phyloP scores from a whole-genome alignment of 371 early-diverging fungal genomes.

The Mortierella sp. region DNA sequence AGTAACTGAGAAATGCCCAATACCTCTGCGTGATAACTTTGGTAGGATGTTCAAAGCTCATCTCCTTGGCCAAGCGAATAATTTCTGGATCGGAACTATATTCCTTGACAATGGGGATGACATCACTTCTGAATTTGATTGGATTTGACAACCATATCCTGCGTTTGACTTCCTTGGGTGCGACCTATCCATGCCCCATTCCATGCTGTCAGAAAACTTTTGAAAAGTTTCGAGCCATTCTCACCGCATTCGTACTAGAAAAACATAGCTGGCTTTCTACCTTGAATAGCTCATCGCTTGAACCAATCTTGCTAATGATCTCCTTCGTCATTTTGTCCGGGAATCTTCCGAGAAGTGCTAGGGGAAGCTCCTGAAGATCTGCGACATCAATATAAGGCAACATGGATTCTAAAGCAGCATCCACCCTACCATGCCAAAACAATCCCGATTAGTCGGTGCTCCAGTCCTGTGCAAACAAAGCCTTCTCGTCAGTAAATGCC shows the following conservation, averaged over 20 bases:
- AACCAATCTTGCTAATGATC: conserved; percentile 61
- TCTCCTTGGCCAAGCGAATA: conserved; percentile 63
- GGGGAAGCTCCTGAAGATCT: conserved; percentile 71
- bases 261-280: too few relatives aligned
- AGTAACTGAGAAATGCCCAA: too few relatives aligned
- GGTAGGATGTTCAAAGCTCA: conserved; percentile 61
- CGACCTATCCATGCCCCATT: too few relatives aligned
- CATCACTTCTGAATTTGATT: conserved; percentile 55
- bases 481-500: too few relatives aligned
- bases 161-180: conserved; percentile 55
- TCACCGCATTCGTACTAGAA: too few relatives aligned
- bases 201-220: too few relatives aligned
- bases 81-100: conserved; percentile 63
- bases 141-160: conserved; percentile 59
- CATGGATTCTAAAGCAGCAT: conserved; percentile 60
- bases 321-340: conserved; percentile 64
- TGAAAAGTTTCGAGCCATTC: too few relatives aligned
- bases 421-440: conserved; percentile 52
- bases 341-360: conserved; percentile 68
- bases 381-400: conserved; percentile 67
- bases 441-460: background rate
- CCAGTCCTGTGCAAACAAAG: background rate
- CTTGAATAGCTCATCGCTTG: conserved; percentile 61
- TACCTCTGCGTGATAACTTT: conserved; percentile 64
- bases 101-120: conserved; percentile 52